Conservation (phyloP, 2,329 filamentous ascomycete species). For the Blastomyces gilchristii region DNA sequence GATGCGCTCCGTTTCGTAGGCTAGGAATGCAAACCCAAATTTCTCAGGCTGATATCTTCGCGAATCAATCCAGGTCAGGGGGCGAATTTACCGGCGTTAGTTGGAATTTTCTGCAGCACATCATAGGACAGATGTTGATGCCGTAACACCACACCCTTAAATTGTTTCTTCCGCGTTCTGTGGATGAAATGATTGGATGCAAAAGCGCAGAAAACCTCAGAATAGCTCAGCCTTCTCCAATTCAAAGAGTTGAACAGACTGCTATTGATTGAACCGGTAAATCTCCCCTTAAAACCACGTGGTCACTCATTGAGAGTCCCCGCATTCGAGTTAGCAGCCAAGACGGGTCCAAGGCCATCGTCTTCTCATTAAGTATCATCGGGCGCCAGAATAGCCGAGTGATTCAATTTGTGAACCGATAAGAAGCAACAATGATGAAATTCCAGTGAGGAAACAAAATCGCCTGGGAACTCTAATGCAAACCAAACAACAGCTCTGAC, state of each 20-base stretch:
- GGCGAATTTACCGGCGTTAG: not conserved
- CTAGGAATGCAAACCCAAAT: not conserved
- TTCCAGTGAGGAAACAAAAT: not conserved
- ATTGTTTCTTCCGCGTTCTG: not conserved
- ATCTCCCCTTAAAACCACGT: not conserved
- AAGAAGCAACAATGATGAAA: not conserved
- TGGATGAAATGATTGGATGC: not conserved
- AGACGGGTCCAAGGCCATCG: not conserved
- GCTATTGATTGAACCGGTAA: not conserved
- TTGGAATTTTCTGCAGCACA: not conserved
- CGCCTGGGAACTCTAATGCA: not conserved
- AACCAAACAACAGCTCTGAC: not conserved
- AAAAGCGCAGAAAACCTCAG: not conserved
- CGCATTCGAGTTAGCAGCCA: not conserved
- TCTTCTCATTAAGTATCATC: not conserved
- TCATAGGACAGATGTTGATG: not conserved
- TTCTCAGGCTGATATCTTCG: not conserved
- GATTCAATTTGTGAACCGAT: not conserved
- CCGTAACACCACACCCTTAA: not conserved
- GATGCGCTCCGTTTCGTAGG: not conserved
- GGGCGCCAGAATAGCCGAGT: not conserved
- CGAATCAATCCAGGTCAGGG: not conserved
- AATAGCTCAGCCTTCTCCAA: not conserved
- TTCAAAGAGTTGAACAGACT: not conserved
- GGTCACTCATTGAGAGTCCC: not conserved